Base-by-base conservation (phyloP, 148 eudicot species). In the Silene latifolia region DNA sequence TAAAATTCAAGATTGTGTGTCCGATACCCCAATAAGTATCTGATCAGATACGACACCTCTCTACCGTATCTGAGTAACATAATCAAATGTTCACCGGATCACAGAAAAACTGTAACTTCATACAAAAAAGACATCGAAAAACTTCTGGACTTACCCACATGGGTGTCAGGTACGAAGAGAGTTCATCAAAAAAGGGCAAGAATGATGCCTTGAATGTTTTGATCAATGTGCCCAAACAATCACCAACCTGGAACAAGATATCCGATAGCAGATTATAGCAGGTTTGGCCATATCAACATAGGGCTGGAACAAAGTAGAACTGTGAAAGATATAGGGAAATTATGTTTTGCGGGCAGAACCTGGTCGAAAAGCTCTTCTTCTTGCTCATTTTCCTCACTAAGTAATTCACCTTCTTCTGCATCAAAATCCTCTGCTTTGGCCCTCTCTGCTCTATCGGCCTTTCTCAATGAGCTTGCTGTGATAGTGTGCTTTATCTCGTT, bases 311-410 rank as follows among this genome's bases (percentile, higher is more conserved):
- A 14, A 29, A 35, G 17, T 20, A 71, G 5, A 4, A 14, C 18
- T 67, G 32, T 27, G 19, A 66, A 4, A 29, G 5, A 20, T 61
- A 20, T 4, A 8, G 29, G 18, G 7, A 58, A 60, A 19, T 58
- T 8, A 60, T 42, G 25, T 47, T 46, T 42, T 39, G 21, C 47
- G 76, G 56, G 35, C 57, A 57, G 63, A 68, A 82, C 85, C 75
- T 82, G 85, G 73, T 82, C 85, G 42, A 82, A 82, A 76, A 82
- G 85, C 54, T 82, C 84, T 76, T 81, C 84, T 75, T 84, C 84
- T 84, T 84, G 84, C 78, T 84, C 86, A 81, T 81, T 84, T 81
- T 84, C 86, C 71, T 84, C 86, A 8, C 58, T 76, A 56, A 84
- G 83, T 63, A 84, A 63, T 72, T 84, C 86, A 47, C 82, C 82